phyloP scores from a whole-genome alignment of 306 rosid genomes.

The Cucurbita ficifolia region DNA sequence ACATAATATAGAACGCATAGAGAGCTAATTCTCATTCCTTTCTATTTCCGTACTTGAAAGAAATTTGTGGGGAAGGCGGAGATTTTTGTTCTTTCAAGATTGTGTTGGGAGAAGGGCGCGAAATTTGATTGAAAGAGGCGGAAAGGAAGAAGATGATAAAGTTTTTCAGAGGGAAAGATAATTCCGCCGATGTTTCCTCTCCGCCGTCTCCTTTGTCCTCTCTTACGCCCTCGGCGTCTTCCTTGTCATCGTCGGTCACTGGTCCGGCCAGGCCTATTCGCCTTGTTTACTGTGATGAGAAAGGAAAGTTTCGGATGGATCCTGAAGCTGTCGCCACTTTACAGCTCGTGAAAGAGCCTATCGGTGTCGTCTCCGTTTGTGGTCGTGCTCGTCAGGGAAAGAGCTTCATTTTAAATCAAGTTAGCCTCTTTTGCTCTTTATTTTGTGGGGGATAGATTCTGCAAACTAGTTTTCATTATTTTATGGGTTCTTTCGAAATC shows the following conservation, averaged over 20 bases:
- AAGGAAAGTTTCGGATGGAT: constrained; percentile 86
- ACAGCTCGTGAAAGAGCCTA: constrained; percentile 85
- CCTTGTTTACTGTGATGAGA: constrained; percentile 68
- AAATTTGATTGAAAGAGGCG: not conserved
- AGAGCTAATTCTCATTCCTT: not conserved
- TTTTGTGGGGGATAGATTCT: not conserved
- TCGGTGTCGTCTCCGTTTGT: constrained; percentile 84
- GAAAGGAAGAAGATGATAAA: constrained; percentile 24
- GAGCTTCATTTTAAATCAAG: constrained; percentile 84
- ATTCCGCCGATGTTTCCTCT: constrained; percentile 29
- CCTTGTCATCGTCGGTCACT: constrained; percentile 35
- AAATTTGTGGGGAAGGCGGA: too few relatives aligned
- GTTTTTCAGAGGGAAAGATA: constrained; percentile 28
- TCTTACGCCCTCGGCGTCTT: constrained; percentile 10
- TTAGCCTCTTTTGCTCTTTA: not conserved
- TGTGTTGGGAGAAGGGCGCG: not conserved
- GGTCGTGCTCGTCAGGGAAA: constrained; percentile 97
- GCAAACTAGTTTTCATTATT: not conserved
- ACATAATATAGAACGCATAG: not conserved
- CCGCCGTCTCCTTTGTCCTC: constrained; percentile 17
- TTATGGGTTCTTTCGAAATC: not conserved
- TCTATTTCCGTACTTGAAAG: not conserved
- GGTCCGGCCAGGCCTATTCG: constrained; percentile 83
- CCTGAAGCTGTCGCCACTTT: constrained; percentile 85
- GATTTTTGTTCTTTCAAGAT: not conserved